phyloP scores from a whole-genome alignment of 2,329 filamentous ascomycete genomes.

The Polytolypa hystricis region DNA sequence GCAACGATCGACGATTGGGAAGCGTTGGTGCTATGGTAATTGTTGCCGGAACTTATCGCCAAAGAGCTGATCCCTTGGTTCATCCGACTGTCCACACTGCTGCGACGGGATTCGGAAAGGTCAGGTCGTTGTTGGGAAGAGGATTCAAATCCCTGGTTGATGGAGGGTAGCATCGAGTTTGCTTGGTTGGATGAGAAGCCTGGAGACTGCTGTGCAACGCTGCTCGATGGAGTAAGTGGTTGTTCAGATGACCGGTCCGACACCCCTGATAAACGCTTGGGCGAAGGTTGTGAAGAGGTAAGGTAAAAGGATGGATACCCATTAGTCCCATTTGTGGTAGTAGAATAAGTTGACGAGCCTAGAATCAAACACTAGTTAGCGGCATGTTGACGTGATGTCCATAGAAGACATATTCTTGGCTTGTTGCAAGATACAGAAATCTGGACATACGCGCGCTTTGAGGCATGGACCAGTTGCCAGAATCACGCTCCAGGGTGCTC shows the following conservation, averaged over 20 bases:
- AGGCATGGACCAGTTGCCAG: conserved; percentile 49
- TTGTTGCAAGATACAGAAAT: neutral
- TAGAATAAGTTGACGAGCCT: conserved; percentile 41
- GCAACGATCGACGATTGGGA: conserved; percentile 29
- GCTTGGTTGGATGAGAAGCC: conserved; percentile 28
- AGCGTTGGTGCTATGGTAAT: conserved; percentile 37
- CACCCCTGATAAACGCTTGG: conserved; percentile 29
- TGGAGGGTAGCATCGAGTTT: conserved; percentile 41
- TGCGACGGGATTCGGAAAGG: conserved; percentile 37
- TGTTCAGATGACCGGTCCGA: conserved; percentile 20
- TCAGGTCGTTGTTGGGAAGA: conserved; percentile 34
- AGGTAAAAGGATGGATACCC: conserved; percentile 21
- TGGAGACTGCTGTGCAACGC: conserved; percentile 12
- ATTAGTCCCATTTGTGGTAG: conserved; percentile 31
- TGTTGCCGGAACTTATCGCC: conserved; percentile 36
- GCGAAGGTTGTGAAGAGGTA: conserved; percentile 35
- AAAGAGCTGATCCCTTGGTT: conserved; percentile 39
- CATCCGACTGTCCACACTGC: conserved; percentile 39
- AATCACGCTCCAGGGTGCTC: conserved; percentile 43
- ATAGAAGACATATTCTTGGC: neutral
- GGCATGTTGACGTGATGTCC: neutral
- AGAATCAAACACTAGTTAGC: conserved; percentile 3
- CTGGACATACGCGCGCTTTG: conserved; percentile 43
- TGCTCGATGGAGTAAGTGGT: conserved; percentile 4
- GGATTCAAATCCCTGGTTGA: conserved; percentile 49